Conservation (phyloP, 805 yeast species). For the Blastobotrys mokoenaii region DNA sequence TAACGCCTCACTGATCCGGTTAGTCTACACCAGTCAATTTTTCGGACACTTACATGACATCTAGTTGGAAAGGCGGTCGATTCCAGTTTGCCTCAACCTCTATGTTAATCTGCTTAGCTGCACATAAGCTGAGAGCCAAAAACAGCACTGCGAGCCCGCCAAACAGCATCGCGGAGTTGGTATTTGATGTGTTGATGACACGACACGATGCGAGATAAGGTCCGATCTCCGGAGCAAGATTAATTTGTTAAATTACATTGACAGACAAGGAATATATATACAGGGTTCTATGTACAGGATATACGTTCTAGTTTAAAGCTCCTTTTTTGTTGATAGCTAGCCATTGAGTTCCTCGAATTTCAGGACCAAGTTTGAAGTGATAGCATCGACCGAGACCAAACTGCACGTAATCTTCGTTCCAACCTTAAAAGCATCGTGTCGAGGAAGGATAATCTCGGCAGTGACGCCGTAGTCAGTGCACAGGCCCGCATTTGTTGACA, state of each 20-base stretch:
- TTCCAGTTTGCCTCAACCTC: constrained; percentile 18
- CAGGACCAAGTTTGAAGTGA: background rate
- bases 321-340: background rate
- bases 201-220: too few species aligned
- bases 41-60: constrained; percentile 14
- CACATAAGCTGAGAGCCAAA: background rate
- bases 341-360: background rate
- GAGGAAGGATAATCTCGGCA: background rate
- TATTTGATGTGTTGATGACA: too few species aligned
- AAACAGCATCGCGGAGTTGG: too few species aligned
- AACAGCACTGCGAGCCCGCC: background rate
- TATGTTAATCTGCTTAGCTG: constrained; percentile 1
- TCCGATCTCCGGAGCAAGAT: background rate
- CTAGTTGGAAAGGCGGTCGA: constrained; percentile 13
- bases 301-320: background rate
- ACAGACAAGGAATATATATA: background rate
- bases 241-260: background rate
- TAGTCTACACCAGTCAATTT: background rate
- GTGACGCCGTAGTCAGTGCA: background rate
- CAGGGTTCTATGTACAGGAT: background rate
- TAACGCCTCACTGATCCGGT: constrained; percentile 25
- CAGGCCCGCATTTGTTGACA: background rate
- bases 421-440: background rate
- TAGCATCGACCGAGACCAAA: background rate
- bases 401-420: background rate